Conservation (phyloP, 306 rosid genomes). For the Coriaria nepalensis region DNA sequence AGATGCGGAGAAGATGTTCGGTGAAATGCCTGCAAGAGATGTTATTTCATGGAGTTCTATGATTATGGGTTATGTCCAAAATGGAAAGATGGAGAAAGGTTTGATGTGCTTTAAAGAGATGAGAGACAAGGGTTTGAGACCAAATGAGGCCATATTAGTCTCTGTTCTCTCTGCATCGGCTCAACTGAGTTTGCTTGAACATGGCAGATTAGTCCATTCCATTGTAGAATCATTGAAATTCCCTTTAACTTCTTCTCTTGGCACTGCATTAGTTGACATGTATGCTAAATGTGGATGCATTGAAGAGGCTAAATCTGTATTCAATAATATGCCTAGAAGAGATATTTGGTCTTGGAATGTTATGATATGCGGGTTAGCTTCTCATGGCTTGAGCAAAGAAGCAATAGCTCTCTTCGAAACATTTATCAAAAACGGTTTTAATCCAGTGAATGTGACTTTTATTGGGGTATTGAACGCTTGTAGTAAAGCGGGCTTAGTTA, state of each 20-base stretch:
- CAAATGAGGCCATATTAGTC: slow-evolving; percentile 57
- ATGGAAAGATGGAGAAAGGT: slow-evolving; percentile 40
- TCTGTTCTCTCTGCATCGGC: slow-evolving; percentile 47
- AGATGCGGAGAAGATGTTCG: slow-evolving; percentile 51
- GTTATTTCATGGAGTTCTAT: slow-evolving; percentile 68
- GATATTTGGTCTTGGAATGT: slow-evolving; percentile 72
- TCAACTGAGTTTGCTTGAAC: slow-evolving; percentile 49
- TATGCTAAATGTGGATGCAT: slow-evolving; percentile 80
- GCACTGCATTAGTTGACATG: slow-evolving; percentile 70
- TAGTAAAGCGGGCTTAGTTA: slow-evolving; percentile 52
- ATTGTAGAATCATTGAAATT: slow-evolving; percentile 30
- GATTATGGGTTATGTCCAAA: slow-evolving; percentile 63
- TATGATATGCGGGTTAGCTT: slow-evolving; percentile 66
- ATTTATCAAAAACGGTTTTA: slow-evolving; percentile 36
- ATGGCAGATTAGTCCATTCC: slow-evolving; percentile 42
- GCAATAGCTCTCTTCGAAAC: slow-evolving; percentile 36
- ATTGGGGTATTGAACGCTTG: slow-evolving; percentile 38
- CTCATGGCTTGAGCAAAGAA: slow-evolving; percentile 47
- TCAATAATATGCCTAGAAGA: slow-evolving; percentile 29
- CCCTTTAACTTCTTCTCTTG: slow-evolving; percentile 32
- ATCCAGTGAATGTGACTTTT: background rate
- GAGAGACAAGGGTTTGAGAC: slow-evolving; percentile 30
- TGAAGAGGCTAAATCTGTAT: slow-evolving; percentile 37
- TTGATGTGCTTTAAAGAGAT: slow-evolving; percentile 44
- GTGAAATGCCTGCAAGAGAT: slow-evolving; percentile 51